Evolutionary conservation across 208 protist species (phyloP).

Genomic region (Trypanosoma rangeli): DNA sequence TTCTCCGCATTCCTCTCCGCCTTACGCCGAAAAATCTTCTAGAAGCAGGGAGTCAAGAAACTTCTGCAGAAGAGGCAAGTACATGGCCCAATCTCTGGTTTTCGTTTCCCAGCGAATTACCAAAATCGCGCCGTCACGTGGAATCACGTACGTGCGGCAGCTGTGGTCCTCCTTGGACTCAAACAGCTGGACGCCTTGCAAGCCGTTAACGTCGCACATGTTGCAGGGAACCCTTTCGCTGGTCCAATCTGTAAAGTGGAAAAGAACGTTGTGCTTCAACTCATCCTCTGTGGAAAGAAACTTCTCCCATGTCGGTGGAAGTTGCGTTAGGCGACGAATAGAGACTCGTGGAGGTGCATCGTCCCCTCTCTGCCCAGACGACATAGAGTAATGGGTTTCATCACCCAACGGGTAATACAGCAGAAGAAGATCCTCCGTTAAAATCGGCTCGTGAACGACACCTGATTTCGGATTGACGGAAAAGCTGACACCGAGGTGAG

Average conservation of each 20-base stretch:
- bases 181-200: conserved; percentile 46
- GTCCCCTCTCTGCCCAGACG: not conserved
- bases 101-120: conserved; percentile 56
- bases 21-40: not conserved
- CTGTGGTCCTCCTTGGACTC: conserved; percentile 41
- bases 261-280: conserved; percentile 56
- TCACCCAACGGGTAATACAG: conserved; percentile 60
- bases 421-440: conserved; percentile 42
- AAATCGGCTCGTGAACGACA: conserved; percentile 45
- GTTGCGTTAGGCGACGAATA: conserved; percentile 33
- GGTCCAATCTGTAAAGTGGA: conserved; percentile 63
- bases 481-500: conserved; percentile 48
- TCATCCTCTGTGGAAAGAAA: conserved; percentile 44
- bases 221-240: conserved; percentile 27
- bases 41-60: conserved; percentile 59
- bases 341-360: conserved; percentile 22
- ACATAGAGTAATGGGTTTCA: not conserved
- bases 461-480: conserved; percentile 36
- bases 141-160: conserved; percentile 63
- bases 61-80: conserved; percentile 45
- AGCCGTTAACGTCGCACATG: conserved; percentile 43
- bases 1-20: not conserved
- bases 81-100: conserved; percentile 35
- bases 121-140: conserved; percentile 33
- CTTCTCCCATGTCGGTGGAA: conserved; percentile 51